Percentiles rank a stretch among this genome's conserved stretches.
Evolutionary conservation across 768 basidiomycete species (phyloP).

Genomic region (Mycena rebaudengoi): DNA sequence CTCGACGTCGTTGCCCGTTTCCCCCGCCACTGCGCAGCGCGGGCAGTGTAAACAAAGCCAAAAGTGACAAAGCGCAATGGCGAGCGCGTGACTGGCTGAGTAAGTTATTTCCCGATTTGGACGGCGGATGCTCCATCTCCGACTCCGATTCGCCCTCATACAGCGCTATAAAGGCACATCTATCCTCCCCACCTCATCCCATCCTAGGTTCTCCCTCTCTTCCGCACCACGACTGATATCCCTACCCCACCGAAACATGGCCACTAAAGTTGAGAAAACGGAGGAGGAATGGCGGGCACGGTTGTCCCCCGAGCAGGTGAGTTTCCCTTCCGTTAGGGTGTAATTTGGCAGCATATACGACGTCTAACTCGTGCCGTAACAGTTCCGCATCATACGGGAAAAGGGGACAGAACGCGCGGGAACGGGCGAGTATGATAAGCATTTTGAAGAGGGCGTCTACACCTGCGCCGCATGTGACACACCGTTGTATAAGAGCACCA

Average conservation of each 20-base stretch:
- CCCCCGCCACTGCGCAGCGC: too few relatives aligned
- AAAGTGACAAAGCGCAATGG: too few relatives aligned
- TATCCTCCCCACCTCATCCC: too few relatives aligned
- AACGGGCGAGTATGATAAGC: slow-evolving; percentile 84
- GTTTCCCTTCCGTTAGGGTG: slow-evolving; percentile 30
- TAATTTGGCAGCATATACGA: too few relatives aligned
- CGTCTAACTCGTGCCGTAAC: background rate
- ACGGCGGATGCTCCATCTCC: too few relatives aligned
- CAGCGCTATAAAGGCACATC: too few relatives aligned
- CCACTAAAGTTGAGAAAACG: slow-evolving; percentile 52
- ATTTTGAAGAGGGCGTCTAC: slow-evolving; percentile 73
- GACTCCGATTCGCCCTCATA: too few relatives aligned
- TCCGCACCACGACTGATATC: slow-evolving; percentile 2
- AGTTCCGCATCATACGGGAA: slow-evolving; percentile 88
- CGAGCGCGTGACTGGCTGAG: too few relatives aligned
- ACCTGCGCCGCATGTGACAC: slow-evolving; percentile 82
- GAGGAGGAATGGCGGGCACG: slow-evolving; percentile 88
- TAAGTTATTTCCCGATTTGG: too few relatives aligned
- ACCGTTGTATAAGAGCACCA: slow-evolving; percentile 86
- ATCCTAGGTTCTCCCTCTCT: too few relatives aligned
- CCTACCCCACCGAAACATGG: slow-evolving; percentile 45
- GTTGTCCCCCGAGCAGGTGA: slow-evolving; percentile 82
- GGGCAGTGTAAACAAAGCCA: too few relatives aligned
- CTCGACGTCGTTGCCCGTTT: too few relatives aligned
- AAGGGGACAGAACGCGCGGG: slow-evolving; percentile 88